Conservation (phyloP, 2,329 filamentous ascomycete genomes). For the Aspergillus viridinutans region DNA sequence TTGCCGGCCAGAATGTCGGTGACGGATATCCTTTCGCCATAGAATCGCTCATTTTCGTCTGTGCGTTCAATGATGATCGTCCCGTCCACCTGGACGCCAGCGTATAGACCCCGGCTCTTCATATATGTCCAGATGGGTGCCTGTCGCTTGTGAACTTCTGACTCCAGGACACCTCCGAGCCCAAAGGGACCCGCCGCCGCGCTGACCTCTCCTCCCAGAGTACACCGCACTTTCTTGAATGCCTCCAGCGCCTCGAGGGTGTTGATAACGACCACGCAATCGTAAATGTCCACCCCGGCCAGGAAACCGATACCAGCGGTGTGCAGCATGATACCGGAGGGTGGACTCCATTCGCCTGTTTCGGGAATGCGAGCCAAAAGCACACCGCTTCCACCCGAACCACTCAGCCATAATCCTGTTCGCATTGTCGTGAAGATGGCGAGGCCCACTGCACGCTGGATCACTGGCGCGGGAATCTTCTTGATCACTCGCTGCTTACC, state of each 20-base stretch:
- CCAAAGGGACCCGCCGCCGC: slow-evolving; percentile 73
- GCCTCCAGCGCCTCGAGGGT: slow-evolving; percentile 77
- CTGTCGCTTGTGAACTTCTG: slow-evolving; percentile 62
- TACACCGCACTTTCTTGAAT: slow-evolving; percentile 74
- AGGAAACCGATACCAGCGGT: slow-evolving; percentile 86
- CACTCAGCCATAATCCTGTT: slow-evolving; percentile 85
- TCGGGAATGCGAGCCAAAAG: slow-evolving; percentile 72
- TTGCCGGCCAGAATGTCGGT: slow-evolving; percentile 62
- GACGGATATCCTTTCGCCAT: slow-evolving; percentile 62
- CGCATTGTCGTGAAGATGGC: slow-evolving; percentile 96
- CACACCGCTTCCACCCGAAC: slow-evolving; percentile 84
- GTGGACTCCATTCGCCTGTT: slow-evolving; percentile 86
- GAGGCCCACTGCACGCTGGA: slow-evolving; percentile 82
- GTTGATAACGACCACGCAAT: slow-evolving; percentile 91
- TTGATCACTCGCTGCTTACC: slow-evolving; percentile 64
- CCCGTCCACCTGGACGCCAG: slow-evolving; percentile 80
- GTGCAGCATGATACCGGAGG: slow-evolving; percentile 85
- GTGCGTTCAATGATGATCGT: slow-evolving; percentile 79
- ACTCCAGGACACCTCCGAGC: slow-evolving; percentile 68
- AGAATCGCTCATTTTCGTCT: slow-evolving; percentile 87
- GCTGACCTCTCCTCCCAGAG: slow-evolving; percentile 75
- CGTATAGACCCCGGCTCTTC: slow-evolving; percentile 85
- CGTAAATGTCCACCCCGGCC: slow-evolving; percentile 90
- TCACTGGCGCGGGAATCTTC: slow-evolving; percentile 81
- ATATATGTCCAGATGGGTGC: slow-evolving; percentile 79